Evolutionary conservation across 768 basidiomycete genomes (phyloP).

Genomic region (Butyriboletus loyo): DNA sequence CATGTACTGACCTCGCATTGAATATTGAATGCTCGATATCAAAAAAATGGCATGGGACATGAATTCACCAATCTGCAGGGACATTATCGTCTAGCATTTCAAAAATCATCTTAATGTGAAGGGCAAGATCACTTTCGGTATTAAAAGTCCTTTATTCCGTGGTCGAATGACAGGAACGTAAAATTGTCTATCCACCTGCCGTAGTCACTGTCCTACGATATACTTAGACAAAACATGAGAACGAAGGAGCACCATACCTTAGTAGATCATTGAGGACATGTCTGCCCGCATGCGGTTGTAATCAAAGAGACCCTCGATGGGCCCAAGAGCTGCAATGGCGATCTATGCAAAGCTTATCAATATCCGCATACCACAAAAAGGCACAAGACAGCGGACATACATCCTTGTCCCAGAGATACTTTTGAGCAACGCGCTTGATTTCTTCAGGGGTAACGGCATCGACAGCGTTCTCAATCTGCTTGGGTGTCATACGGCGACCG

Average conservation of each 20-base stretch:
- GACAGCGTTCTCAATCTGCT: constrained; percentile 90
- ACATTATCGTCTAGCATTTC: not conserved
- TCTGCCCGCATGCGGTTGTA: constrained; percentile 87
- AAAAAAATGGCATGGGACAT: not conserved
- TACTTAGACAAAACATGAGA: not conserved
- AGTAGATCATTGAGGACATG: constrained; percentile 78
- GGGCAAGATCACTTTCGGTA: not conserved
- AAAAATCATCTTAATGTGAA: not conserved
- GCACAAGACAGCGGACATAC: constrained; percentile 42
- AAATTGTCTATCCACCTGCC: constrained; percentile 20
- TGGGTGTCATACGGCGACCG: constrained; percentile 84
- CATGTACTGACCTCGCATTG: constrained; percentile 10
- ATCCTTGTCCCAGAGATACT: constrained; percentile 97
- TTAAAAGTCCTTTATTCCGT: constrained; percentile 19
- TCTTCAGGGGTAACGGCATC: constrained; percentile 86
- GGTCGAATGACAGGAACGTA: constrained; percentile 17
- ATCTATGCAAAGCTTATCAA: constrained; percentile 43
- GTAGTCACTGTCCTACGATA: not conserved
- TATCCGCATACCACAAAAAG: not conserved
- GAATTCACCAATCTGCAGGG: too few species aligned
- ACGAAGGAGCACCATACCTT: constrained; percentile 19
- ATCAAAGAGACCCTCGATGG: constrained; percentile 88
- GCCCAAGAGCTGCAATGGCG: constrained; percentile 86
- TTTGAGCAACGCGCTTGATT: constrained; percentile 92
- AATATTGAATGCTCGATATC: not conserved